Evolutionary conservation across 108 stramenopile species (phyloP), one percentile per base, ranked within the genome.

Genomic region (Nitzschia sp.): DNA sequence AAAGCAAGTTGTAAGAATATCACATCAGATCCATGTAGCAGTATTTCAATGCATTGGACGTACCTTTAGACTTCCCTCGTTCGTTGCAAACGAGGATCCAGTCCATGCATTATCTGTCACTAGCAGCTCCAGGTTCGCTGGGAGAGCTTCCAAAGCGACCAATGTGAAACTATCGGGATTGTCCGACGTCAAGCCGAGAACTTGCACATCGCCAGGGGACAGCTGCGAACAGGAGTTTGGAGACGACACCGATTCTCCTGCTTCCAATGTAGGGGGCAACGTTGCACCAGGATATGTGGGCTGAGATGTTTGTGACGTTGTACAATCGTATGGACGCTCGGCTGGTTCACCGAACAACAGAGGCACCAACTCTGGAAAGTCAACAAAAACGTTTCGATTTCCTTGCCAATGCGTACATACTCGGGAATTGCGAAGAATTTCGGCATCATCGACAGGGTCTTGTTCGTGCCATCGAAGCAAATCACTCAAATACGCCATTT

Each of bases 341-440:
- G 53, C 20, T 20, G 56, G 51, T 10, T 19, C 20, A 25, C 75
- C 75, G 25, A 41, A 83, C 20, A 86, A 53, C 0, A 17, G 25
- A 6, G 29, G 14, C 1, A 79, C 89, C 39, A 86, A 70, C 21
- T 90, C 80, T 43, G 89, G 92, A 63, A 72, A 79, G 59, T 90
- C 92, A 10, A 93, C 78, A 78, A 90, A 93, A 14, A 84, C 80
- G 68, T 93, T 93, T 14, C 92, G 85, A 63, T 93, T 93, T 10
- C 86, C 86, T 69, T 93, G 92, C 79, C 80, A 90, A 10, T 83
- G 64, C 10, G 71, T 25, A 57, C 87, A 93, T 19, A 89, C 73
- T 8, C 65, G 57, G 3, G 73, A 71, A 70, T 90, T 93, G n/a
- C 92, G 69, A n/a, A 39, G 17, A 29, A 48, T 41, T 63, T 93